A percentile compares a stretch with the other conserved stretches of the same genome.
Evolutionary conservation across 164 flowering plant genomes (phyloP).

Genomic region (Vitis labrusca): DNA sequence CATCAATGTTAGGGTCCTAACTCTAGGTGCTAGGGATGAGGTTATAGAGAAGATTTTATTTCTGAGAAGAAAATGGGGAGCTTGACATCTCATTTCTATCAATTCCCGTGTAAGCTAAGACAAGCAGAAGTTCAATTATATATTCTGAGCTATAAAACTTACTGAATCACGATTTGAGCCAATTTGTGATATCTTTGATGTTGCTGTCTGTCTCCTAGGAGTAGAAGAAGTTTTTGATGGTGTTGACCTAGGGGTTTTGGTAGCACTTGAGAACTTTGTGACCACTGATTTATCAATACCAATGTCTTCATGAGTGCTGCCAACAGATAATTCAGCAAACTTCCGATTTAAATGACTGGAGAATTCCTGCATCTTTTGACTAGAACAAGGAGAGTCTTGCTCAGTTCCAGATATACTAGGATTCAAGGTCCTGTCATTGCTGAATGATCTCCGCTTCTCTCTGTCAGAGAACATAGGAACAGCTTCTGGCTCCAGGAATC

Average conservation of each 20-base stretch:
- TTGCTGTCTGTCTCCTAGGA: slow-evolving; percentile 50
- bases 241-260: slow-evolving; percentile 51
- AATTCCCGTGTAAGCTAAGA: too few species aligned
- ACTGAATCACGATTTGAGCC: slow-evolving; percentile 48
- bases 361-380: slow-evolving; percentile 34
- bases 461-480: slow-evolving; percentile 24
- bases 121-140: background rate
- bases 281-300: slow-evolving; percentile 33
- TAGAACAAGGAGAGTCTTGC: slow-evolving; percentile 48
- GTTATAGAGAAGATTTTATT: too few species aligned
- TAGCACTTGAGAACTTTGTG: slow-evolving; percentile 32
- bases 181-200: slow-evolving; percentile 23
- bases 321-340: slow-evolving; percentile 44
- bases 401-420: slow-evolving; percentile 68
- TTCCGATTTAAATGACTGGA: slow-evolving; percentile 32
- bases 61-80: too few species aligned
- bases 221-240: slow-evolving; percentile 54
- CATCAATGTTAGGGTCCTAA: too few species aligned
- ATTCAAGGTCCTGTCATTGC: slow-evolving; percentile 65
- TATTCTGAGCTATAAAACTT: slow-evolving; percentile 9
- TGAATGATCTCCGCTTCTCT: slow-evolving; percentile 51
- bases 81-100: too few species aligned
- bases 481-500: slow-evolving; percentile 50
- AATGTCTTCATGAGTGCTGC: slow-evolving; percentile 40
- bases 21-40: too few species aligned